These are phyloP conservation scores for Malus sieversii DNA, from an alignment of 306 rosid species.

Conservation along the genomic window DNA sequence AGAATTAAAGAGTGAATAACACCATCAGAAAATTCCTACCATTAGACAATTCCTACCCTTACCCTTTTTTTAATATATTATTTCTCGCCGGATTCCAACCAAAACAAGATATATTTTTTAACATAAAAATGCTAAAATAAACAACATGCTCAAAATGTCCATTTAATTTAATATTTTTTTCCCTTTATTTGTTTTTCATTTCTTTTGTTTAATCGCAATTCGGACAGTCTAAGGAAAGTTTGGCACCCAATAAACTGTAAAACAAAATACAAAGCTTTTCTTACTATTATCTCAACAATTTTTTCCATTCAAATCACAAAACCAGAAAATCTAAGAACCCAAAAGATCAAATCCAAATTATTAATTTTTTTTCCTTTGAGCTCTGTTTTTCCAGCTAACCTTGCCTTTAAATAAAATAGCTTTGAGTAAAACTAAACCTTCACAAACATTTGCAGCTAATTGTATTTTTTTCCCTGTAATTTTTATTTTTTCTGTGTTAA, in stretches of 20 bases:
- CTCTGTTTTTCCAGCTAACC: constrained; percentile 23
- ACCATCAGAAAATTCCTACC: background rate
- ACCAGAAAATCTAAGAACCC: constrained; percentile 26
- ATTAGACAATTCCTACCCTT: constrained; percentile 8
- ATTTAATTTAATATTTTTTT: constrained; percentile 33
- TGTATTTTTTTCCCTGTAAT: constrained; percentile 5
- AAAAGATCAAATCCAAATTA: constrained; percentile 21
- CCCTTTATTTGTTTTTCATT: constrained; percentile 6
- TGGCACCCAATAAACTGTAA: constrained; percentile 62
- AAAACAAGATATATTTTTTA: constrained; percentile 41
- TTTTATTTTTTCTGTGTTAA: constrained; percentile 19
- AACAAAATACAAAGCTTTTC: constrained; percentile 41
- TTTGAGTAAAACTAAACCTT: constrained; percentile 10
- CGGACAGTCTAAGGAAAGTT: constrained; percentile 60
- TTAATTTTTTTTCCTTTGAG: background rate
- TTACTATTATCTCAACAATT: constrained; percentile 47
- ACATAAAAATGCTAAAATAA: background rate
- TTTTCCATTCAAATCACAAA: constrained; percentile 46
- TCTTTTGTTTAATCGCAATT: constrained; percentile 54
- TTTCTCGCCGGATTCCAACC: constrained; percentile 67
- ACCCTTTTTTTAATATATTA: constrained; percentile 41
- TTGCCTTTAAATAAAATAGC: constrained; percentile 8
- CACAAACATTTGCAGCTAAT: constrained; percentile 11
- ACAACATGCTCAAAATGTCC: constrained; percentile 27
- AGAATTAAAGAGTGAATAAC: too few species aligned